phyloP scores from a whole-genome alignment of 306 rosid genomes.

The Fragaria iinumae region DNA sequence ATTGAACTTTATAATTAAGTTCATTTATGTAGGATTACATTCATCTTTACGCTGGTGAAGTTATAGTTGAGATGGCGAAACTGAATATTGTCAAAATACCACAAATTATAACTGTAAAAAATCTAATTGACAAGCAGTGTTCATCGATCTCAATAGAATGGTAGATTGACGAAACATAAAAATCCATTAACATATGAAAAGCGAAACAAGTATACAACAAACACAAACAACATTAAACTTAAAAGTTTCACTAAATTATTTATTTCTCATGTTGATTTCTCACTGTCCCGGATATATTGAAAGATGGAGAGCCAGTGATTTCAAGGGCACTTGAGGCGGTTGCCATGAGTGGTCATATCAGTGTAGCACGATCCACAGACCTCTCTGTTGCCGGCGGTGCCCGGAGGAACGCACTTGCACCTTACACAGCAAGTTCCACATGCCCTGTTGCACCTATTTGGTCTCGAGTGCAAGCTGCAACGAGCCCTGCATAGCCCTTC shows the following conservation, averaged over 20 bases:
- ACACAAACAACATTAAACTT: background rate
- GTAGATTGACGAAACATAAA: background rate
- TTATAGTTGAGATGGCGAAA: too few species aligned
- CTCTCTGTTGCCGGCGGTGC: conserved; percentile 44
- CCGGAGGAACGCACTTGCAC: conserved; percentile 51
- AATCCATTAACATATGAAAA: background rate
- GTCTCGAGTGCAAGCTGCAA: conserved; percentile 42
- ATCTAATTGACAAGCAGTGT: too few species aligned
- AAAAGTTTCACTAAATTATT: background rate
- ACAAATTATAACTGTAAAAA: too few species aligned
- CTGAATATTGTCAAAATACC: too few species aligned
- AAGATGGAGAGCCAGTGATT: background rate
- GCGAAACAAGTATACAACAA: background rate
- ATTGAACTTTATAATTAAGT: too few species aligned
- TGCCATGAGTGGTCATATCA: conserved; percentile 47
- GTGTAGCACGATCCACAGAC: conserved; percentile 41
- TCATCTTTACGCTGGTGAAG: too few species aligned
- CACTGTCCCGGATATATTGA: background rate
- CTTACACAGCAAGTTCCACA: conserved; percentile 42
- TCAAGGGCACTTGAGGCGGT: conserved; percentile 39
- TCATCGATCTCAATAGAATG: too few species aligned
- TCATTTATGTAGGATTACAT: too few species aligned
- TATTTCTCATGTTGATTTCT: background rate
- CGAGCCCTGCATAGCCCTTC: conserved; percentile 24
- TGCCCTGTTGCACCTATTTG: conserved; percentile 36